Evolutionary conservation across 2,329 filamentous ascomycete species (phyloP), one percentile per base, ranked within the genome.

Genomic region (Didymella pomorum): DNA sequence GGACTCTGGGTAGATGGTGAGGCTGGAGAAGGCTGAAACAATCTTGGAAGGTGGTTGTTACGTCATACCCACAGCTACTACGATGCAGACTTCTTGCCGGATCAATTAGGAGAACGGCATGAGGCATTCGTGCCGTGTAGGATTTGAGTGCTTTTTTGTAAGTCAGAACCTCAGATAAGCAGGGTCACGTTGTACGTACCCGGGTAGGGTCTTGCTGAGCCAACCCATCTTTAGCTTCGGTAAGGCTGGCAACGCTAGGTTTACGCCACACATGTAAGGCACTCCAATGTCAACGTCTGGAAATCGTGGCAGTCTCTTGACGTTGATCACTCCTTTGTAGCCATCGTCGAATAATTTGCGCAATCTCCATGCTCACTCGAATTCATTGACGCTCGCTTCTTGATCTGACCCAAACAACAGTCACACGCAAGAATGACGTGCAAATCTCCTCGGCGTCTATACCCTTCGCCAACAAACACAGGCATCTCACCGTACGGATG

Each of bases 341-440:
- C 29, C 12, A 14, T 16, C 29, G 14, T 16, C 29, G 31, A n/a
- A n/a, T 14, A n/a, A 11, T 35, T 7, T 12, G 18, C 23, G 11
- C 20, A 4, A 14, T 23, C 7, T 6, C 20, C 10, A n/a, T 8
- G 20, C 20, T 23, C 37, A 4, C 8, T 23, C 18, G 11, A 41
- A 23, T 4, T 2, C 8, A 23, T 23, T 16, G n/a, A 23, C 9
- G 16, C 23, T 33, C 14, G 18, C 14, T 25, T 20, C 31, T 29
- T 4, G n/a, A 7, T 50, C 10, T 41, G 35, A 41, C 23, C 18
- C 35, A 51, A 31, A 18, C 23, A 25, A 31, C 3, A 42, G 35
- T 20, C 23, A 18, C 25, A 51, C 21, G 49, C 21, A 44, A 44
- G 12, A 10, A 44, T 52, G 49, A 43, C 49, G 39, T 44, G n/a